These are phyloP conservation scores for Penicillium sp. DNA, from an alignment of 2,329 filamentous ascomycete genomes.

Conservation along the genomic window DNA sequence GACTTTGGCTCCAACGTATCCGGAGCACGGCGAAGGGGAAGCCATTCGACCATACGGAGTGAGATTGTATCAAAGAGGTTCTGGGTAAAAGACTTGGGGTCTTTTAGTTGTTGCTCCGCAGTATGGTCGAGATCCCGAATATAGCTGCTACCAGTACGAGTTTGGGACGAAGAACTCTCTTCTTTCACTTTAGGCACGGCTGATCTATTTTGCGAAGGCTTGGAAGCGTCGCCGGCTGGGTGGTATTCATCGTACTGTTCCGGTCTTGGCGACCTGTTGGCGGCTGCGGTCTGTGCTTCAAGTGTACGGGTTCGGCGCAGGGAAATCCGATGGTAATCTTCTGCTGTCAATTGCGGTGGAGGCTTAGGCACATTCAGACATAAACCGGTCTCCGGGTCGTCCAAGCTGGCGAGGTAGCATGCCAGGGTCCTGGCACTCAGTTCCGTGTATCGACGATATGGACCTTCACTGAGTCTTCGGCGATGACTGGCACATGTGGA, in stretches of 20 bases:
- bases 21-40: conserved; percentile 33
- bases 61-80: conserved; percentile 45
- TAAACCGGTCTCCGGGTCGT: conserved; percentile 62
- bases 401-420: conserved; percentile 68
- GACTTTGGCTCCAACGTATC: conserved; percentile 15
- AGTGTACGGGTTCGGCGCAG: conserved; percentile 28
- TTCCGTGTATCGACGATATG: conserved; percentile 68
- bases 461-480: conserved; percentile 57
- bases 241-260: neutral
- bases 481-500: conserved; percentile 74
- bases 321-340: conserved; percentile 23
- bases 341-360: conserved; percentile 21
- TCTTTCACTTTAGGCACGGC: neutral
- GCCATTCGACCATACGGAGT: conserved; percentile 41
- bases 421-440: conserved; percentile 75
- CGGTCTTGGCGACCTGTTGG: neutral
- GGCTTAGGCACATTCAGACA: conserved; percentile 46
- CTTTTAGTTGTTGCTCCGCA: conserved; percentile 37
- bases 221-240: neutral
- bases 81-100: conserved; percentile 56
- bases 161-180: neutral
- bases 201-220: neutral
- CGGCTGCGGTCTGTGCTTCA: conserved; percentile 11
- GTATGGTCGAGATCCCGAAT: conserved; percentile 18
- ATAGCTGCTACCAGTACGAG: conserved; percentile 6